Conservation (phyloP, 768 basidiomycete genomes). For the Xerocomellus chrysenteron region DNA sequence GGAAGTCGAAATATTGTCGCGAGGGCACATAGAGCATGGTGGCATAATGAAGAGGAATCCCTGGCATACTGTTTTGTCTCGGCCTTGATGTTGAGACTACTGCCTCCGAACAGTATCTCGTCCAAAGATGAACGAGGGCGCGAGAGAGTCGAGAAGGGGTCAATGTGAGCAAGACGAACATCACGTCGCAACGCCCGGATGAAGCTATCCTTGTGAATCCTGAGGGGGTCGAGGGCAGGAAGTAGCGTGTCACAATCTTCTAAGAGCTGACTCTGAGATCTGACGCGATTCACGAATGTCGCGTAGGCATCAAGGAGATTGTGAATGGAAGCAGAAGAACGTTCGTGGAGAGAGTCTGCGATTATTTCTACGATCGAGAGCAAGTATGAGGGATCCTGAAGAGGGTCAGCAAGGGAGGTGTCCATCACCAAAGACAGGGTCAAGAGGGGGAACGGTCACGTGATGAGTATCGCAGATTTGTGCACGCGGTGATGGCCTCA, state of each 20-base stretch:
- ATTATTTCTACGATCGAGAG: constrained; percentile 48
- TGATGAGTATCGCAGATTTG: not conserved
- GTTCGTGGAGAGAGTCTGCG: constrained; percentile 42
- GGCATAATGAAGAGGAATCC: constrained; percentile 48
- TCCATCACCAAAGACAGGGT: too few species aligned
- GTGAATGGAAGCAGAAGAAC: constrained; percentile 42
- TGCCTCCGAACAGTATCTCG: not conserved
- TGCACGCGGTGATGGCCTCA: too few species aligned
- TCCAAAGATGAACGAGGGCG: constrained; percentile 4
- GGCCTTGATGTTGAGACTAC: constrained; percentile 18
- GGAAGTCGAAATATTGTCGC: constrained; percentile 52
- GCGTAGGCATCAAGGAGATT: constrained; percentile 65
- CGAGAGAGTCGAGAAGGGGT: constrained; percentile 28
- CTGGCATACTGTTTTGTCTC: constrained; percentile 41
- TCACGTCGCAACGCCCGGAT: constrained; percentile 50
- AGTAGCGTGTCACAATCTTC: not conserved
- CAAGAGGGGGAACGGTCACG: not conserved
- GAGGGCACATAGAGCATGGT: constrained; percentile 51
- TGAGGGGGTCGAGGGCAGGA: constrained; percentile 32
- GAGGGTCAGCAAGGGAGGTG: not conserved
- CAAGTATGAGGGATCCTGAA: constrained; percentile 29
- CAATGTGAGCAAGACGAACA: constrained; percentile 42
- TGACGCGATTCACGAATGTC: constrained; percentile 47
- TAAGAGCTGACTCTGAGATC: constrained; percentile 13
- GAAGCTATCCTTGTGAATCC: constrained; percentile 35